A percentile compares a stretch with the other conserved stretches of the same genome.
These are phyloP conservation scores for Annona squamosa DNA, from an alignment of 164 flowering plant genomes.

Conservation along the genomic window DNA sequence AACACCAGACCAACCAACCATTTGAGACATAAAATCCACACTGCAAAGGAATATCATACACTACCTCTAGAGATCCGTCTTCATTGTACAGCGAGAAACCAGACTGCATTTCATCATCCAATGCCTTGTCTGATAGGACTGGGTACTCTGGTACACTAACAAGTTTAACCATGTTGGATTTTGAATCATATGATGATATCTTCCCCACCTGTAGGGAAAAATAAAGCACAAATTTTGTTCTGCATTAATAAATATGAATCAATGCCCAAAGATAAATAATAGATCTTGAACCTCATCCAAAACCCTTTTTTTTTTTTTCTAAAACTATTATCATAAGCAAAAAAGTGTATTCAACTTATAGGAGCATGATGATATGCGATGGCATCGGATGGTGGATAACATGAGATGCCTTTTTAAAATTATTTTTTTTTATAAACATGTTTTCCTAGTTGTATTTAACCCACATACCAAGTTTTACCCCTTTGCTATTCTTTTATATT, in stretches of 20 bases:
- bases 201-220: constrained; percentile 61
- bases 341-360: too few relatives aligned
- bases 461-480: too few relatives aligned
- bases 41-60: background rate
- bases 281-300: background rate
- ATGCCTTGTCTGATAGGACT: constrained; percentile 25
- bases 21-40: background rate
- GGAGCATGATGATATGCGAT: too few relatives aligned
- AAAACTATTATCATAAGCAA: too few relatives aligned
- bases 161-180: constrained; percentile 39
- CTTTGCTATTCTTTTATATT: too few relatives aligned
- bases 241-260: background rate
- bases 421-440: too few relatives aligned
- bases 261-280: background rate
- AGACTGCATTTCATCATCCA: constrained; percentile 34
- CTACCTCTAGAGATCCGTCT: constrained; percentile 92
- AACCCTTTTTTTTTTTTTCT: too few relatives aligned
- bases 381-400: too few relatives aligned
- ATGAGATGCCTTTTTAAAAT: too few relatives aligned
- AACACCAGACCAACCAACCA: background rate
- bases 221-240: background rate
- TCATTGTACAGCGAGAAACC: constrained; percentile 54
- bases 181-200: constrained; percentile 36
- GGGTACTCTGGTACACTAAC: constrained; percentile 63
- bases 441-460: too few relatives aligned